These are phyloP conservation scores for Salvia sclarea DNA, from an alignment of 305 asterid genomes.

Conservation along the genomic window DNA sequence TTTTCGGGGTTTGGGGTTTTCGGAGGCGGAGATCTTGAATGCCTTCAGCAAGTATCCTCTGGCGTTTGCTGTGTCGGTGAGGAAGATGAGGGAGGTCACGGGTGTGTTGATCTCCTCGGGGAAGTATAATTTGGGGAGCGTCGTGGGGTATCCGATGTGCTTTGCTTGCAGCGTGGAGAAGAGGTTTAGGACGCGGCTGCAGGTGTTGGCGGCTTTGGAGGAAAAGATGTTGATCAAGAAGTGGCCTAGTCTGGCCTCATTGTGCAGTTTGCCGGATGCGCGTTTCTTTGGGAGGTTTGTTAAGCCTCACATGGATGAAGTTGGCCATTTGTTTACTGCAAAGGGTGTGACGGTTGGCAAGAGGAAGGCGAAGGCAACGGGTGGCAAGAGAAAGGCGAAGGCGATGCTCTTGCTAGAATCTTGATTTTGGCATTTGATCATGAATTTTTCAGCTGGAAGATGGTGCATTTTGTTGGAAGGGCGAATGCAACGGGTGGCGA, in stretches of 20 bases:
- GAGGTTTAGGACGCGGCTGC: slow-evolving; percentile 39
- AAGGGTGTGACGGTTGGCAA: not conserved
- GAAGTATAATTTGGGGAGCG: slow-evolving; percentile 28
- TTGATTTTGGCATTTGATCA: not conserved
- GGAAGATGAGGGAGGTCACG: slow-evolving; percentile 34
- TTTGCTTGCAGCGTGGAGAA: slow-evolving; percentile 39
- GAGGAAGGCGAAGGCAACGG: no score
- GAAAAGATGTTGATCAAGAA: slow-evolving; percentile 28
- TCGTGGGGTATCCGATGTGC: slow-evolving; percentile 27
- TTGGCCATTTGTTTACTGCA: slow-evolving; percentile 21
- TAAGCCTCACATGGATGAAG: slow-evolving; percentile 31
- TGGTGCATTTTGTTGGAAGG: not conserved
- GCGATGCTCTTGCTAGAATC: not conserved
- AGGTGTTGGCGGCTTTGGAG: slow-evolving; percentile 37
- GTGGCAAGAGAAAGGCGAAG: no score
- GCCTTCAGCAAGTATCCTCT: slow-evolving; percentile 35
- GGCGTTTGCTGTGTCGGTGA: slow-evolving; percentile 31
- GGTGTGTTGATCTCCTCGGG: slow-evolving; percentile 33
- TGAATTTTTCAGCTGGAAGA: not conserved
- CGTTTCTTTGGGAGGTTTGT: slow-evolving; percentile 30
- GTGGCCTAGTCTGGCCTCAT: slow-evolving; percentile 31
- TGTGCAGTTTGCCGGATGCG: not conserved
- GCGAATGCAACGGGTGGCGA: no score
- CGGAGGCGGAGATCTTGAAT: slow-evolving; percentile 32
- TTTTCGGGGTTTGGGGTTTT: slow-evolving; percentile 41